These are phyloP conservation scores for Rhynchospora pubera DNA, from an alignment of 176 grass and related monocot species.

Conservation along the genomic window DNA sequence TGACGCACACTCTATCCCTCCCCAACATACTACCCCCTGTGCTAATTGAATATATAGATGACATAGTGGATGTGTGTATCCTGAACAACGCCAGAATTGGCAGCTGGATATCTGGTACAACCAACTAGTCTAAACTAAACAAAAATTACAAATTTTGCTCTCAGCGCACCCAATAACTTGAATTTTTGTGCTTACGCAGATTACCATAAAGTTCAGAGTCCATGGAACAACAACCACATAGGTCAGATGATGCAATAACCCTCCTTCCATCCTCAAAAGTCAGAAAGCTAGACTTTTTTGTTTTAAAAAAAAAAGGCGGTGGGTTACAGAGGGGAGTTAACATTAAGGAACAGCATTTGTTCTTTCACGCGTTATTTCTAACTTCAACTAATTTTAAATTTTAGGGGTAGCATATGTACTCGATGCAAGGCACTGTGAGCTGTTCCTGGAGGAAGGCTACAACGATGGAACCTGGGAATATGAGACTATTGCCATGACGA, in stretches of 20 bases:
- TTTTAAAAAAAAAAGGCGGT: too few species aligned
- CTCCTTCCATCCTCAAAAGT: too few species aligned
- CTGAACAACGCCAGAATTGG: conserved; percentile 25
- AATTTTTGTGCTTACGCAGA: conserved; percentile 37
- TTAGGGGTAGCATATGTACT: conserved; percentile 67
- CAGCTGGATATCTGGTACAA: conserved; percentile 69
- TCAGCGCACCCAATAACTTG: neutral
- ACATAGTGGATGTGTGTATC: neutral
- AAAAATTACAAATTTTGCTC: neutral
- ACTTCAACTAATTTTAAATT: neutral
- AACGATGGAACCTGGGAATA: conserved; percentile 48
- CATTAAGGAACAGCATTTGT: neutral
- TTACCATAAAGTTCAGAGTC: conserved; percentile 55
- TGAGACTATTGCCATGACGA: conserved; percentile 40
- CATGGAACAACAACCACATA: conserved; percentile 44
- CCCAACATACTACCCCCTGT: conserved; percentile 22
- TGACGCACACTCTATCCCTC: conserved; percentile 41
- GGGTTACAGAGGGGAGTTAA: neutral
- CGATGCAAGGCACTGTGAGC: conserved; percentile 57
- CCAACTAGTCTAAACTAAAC: neutral
- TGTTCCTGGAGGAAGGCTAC: conserved; percentile 60
- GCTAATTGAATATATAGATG: neutral
- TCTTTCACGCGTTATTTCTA: neutral
- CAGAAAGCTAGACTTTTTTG: too few species aligned
- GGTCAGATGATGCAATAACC: conserved; percentile 22